Conservation (phyloP, 1,284 basidiomycete genomes). For the Pyrrhoderma lamaoense region DNA sequence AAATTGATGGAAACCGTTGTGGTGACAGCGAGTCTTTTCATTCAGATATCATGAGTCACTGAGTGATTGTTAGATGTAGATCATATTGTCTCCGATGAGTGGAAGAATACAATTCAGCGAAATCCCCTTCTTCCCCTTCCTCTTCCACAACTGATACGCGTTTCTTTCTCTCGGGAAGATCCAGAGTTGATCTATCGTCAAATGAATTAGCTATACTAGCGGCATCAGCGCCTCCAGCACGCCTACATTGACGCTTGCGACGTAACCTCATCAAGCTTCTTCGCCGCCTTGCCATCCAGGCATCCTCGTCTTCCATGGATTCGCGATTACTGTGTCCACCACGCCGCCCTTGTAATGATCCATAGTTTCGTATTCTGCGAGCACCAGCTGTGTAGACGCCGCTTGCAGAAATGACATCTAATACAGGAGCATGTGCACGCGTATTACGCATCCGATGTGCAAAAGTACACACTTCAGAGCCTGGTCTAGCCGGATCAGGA, state of each 20-base stretch:
- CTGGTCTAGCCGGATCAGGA: constrained; percentile 43
- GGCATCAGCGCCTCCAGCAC: constrained; percentile 4
- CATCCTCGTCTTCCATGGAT: constrained; percentile 31
- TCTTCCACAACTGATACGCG: constrained; percentile 15
- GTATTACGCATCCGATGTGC: constrained; percentile 70
- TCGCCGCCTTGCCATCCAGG: constrained; percentile 40
- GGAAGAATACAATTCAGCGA: not conserved
- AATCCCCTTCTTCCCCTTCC: constrained; percentile 10
- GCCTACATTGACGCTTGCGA: constrained; percentile 14
- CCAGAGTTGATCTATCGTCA: not conserved
- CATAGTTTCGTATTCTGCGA: constrained; percentile 1
- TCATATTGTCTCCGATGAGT: too few species aligned
- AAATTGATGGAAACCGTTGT: too few species aligned
- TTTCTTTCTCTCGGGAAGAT: not conserved
- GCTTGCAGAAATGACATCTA: constrained; percentile 55
- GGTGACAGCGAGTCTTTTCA: too few species aligned
- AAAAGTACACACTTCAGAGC: constrained; percentile 37
- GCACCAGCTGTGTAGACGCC: constrained; percentile 31
- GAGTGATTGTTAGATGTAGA: too few species aligned
- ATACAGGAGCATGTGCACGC: constrained; percentile 62
- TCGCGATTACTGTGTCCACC: constrained; percentile 4
- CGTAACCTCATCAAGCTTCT: constrained; percentile 33
- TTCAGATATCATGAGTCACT: too few species aligned
- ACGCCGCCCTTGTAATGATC: not conserved
- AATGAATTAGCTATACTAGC: not conserved